Base-by-base conservation (phyloP, 2,329 filamentous ascomycete genomes). In the Rasamsonia emersonii region DNA sequence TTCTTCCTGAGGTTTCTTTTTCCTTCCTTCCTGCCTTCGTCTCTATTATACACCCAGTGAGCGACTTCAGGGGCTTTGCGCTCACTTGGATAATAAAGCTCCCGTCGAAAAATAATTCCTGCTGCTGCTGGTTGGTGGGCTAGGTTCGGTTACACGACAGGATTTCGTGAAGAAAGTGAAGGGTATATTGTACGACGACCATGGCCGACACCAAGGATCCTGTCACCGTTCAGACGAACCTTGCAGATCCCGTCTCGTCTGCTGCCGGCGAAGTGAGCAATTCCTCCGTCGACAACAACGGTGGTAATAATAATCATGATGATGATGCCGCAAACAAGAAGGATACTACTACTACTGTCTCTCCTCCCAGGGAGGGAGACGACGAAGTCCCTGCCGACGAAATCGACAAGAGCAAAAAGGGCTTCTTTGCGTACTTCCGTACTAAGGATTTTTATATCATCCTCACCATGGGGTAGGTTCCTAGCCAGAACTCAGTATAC, bases 391-490 rank as follows among this genome's bases (percentile, higher is more conserved):
- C 51, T 6, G 58, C 54, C 10, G 61, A 62, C 25, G 56, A 56
- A 21, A 47, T 62, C 7, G 58, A 59, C 18, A 47, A 54, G 31
- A 42, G 58, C 33, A 67, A 68, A 58, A 62, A 64, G 43, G 58
- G 65, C 4, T 68, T 65, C 43, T 71, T 79, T 44, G 65, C 80
- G 25, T 96, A 91, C 62, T 68, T 96, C 41, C 72, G 70, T 46
- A 94, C 88, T 8, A 71, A 71, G 50, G 84, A 95, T 54, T 96
- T 98, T 56, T 96, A 86, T 75, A 65, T 85, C 45, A 77, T 93
- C 25, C 67, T 96, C 47, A 38, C 76, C 29, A 64, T 96, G 38
- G 86, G 86, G 66, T 77, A 59, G 6, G 36, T 32, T 23, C 16
- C 3, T 13, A 15, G 24, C n/a, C 14, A n/a, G 13, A 27, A 27